Evolutionary conservation across 805 yeast species (phyloP), one percentile per base, ranked within the genome.

Genomic region (Kregervanrija fluxuum): DNA sequence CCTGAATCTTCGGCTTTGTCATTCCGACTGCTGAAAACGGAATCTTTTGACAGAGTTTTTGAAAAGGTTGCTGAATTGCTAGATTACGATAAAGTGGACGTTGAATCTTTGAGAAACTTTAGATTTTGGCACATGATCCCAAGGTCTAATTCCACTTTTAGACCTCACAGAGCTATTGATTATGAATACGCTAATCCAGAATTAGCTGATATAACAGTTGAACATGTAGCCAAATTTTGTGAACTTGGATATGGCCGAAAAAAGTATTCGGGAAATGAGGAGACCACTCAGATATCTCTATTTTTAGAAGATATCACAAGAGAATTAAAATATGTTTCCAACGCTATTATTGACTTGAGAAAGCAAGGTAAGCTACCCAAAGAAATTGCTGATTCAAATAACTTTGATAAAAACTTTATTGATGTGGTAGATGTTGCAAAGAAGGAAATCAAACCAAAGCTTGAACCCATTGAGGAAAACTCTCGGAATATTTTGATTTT

Each of bases 81-180:
- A 16, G 73, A 71, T 12, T 37, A 22, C 1, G 63, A 48, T 1
- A 48, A 65, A 11, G 57, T 62, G 17, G 50, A 62, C 11, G 22
- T 28, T 13, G 16, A 35, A n/a, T 39, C 37, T 8, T 38, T 48
- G 9, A 31, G 35, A 35, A 52, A 60, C 32, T 71, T 82, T 37
- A 69, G 82, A 44, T 73, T 85, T 48, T 79, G 93, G 80, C 65
- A 74, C 16, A 70, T 86, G 66, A 75, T 74, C 11, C 77, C 75
- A 53, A 72, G 96, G 40, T 77, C 80, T 51, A 86, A 87, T 60
- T 75, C 73, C 48, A 85, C 96, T 0, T 64, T 75, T 40, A 73
- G 96, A 52, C 76, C 87, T 1, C 81, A 77, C 46, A 48, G 62
- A 5, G 69, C 69, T 3, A 49, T 79, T 6, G 60, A 61, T 12